phyloP scores from a whole-genome alignment of 139 green algal species.

The Picochlorum sp. region DNA sequence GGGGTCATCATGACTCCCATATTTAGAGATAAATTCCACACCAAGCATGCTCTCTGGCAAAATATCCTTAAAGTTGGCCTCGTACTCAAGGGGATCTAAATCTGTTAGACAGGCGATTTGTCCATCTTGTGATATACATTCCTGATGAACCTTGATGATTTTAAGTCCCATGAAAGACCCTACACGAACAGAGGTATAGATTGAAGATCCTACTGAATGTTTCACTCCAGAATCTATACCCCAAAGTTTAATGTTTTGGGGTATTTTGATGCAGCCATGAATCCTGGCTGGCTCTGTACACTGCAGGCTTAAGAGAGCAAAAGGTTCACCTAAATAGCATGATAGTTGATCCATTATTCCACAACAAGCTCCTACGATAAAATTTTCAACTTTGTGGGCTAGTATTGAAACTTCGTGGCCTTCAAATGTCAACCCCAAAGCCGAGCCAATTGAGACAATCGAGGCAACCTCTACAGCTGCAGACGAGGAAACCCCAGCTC shows the following conservation, averaged over 20 bases:
- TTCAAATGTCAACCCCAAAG: conserved; percentile 31
- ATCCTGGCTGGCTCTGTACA: conserved; percentile 74
- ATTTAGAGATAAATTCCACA: conserved; percentile 49
- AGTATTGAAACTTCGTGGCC: conserved; percentile 54
- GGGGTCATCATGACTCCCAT: conserved; percentile 53
- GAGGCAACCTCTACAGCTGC: conserved; percentile 86
- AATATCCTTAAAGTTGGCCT: conserved; percentile 19
- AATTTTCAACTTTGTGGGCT: conserved; percentile 86
- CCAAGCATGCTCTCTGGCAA: conserved; percentile 58
- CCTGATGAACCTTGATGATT: conserved; percentile 19
- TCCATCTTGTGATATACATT: too few species aligned
- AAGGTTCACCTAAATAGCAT: conserved; percentile 47
- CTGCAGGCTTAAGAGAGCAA: conserved; percentile 61
- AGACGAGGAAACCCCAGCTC: conserved; percentile 81
- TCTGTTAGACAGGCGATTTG: too few species aligned
- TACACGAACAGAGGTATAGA: conserved; percentile 74
- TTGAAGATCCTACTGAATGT: conserved; percentile 69
- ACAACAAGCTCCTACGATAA: conserved; percentile 81
- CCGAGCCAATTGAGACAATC: conserved; percentile 58
- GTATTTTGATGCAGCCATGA: conserved; percentile 48
- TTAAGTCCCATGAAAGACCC: conserved; percentile 81
- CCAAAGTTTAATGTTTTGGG: conserved; percentile 53
- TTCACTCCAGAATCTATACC: conserved; percentile 80
- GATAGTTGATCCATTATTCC: conserved; percentile 96
- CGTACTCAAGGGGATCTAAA: conserved; percentile 55